Evolutionary conservation across 2,329 filamentous ascomycete genomes (phyloP).

Genomic region (Pseudogymnoascus sp.): DNA sequence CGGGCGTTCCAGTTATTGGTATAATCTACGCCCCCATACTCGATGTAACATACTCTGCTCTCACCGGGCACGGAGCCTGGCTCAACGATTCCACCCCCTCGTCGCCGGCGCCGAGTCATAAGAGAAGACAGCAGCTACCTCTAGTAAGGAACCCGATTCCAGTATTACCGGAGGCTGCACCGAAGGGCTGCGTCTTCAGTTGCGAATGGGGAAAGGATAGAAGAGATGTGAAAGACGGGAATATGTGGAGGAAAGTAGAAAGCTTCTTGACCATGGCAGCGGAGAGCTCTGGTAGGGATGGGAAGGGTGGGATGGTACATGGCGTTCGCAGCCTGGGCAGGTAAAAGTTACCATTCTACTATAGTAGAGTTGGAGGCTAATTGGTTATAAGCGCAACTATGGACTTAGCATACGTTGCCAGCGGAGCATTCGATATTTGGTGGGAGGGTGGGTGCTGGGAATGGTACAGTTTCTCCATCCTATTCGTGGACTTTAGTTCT

Average conservation of each 20-base stretch:
- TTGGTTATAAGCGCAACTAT: constrained; percentile 53
- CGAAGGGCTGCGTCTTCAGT: constrained; percentile 60
- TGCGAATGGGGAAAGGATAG: constrained; percentile 78
- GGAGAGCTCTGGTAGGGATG: constrained; percentile 51
- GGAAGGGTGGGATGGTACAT: constrained; percentile 71
- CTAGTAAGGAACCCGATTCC: constrained; percentile 53
- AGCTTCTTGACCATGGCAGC: constrained; percentile 69
- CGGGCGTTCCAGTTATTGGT: constrained; percentile 53
- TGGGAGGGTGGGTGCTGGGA: constrained; percentile 80
- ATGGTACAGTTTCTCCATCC: constrained; percentile 41
- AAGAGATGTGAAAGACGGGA: constrained; percentile 55
- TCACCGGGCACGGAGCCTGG: constrained; percentile 58
- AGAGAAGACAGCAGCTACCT: constrained; percentile 54
- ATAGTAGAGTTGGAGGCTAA: not conserved
- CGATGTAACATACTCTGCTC: constrained; percentile 60
- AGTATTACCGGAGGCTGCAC: constrained; percentile 54
- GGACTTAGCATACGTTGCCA: constrained; percentile 66
- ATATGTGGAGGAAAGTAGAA: constrained; percentile 62
- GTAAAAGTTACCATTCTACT: constrained; percentile 23
- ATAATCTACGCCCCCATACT: constrained; percentile 66
- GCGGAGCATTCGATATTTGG: constrained; percentile 71
- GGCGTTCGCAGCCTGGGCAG: constrained; percentile 61
- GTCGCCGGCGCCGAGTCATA: constrained; percentile 26
- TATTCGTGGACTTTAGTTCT: not conserved
- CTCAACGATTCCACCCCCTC: constrained; percentile 17